A percentile compares a stretch with the other conserved stretches of the same genome.
Conservation (phyloP, 192 early-diverging fungal genomes). For the Coemansia sp. region DNA sequence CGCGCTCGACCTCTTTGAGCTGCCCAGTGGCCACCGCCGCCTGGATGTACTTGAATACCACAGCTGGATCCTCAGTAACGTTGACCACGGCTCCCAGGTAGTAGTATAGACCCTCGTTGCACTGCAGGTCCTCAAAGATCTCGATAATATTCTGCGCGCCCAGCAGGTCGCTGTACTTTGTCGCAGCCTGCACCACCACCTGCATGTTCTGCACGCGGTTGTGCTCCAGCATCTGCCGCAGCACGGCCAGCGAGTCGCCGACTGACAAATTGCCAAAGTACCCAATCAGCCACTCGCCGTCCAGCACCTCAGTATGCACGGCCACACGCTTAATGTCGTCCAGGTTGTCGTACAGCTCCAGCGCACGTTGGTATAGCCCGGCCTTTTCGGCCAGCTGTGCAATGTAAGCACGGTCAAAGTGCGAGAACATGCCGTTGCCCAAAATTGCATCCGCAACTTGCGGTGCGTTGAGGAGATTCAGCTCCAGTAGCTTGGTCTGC, state of each 20-base stretch:
- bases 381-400: constrained; percentile 96
- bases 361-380: constrained; percentile 89
- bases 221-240: constrained; percentile 90
- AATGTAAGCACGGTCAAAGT: constrained; percentile 92
- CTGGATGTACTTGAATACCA: constrained; percentile 99
- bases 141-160: constrained; percentile 85
- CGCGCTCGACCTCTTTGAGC: constrained; percentile 95
- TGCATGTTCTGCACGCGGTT: constrained; percentile 96
- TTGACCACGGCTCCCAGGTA: constrained; percentile 96
- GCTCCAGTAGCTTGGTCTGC: constrained; percentile 94
- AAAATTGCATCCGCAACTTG: constrained; percentile 99
- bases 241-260: constrained; percentile 92
- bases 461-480: constrained; percentile 95
- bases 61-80: constrained; percentile 88
- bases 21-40: constrained; percentile 90
- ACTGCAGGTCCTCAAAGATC: constrained; percentile 89
- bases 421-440: constrained; percentile 92
- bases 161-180: constrained; percentile 95
- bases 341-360: constrained; percentile 96
- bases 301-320: constrained; percentile 82
- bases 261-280: constrained; percentile 96
- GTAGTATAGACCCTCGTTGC: constrained; percentile 94
- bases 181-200: constrained; percentile 91
- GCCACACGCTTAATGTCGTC: constrained; percentile 93
- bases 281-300: constrained; percentile 87